Evolutionary conservation across 140 eudicot species (phyloP), one percentile per base, ranked within the genome.

Genomic region (Erigeron philadelphicus): DNA sequence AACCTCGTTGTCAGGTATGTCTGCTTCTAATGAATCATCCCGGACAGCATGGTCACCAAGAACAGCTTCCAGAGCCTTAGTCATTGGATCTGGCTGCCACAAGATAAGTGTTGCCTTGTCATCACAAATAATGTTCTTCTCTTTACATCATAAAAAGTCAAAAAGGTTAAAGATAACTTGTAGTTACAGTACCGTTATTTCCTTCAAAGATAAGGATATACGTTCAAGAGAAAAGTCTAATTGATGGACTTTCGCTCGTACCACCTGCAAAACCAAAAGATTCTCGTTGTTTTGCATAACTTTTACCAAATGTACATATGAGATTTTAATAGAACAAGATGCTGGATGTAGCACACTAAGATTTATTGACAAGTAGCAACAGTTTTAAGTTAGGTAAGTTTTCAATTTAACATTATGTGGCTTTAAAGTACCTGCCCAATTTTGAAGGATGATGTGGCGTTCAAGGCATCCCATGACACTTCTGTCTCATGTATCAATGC

Each of bases 401-500:
- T 73, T 43, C n/a, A 42, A n/a, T 17, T 67, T 61, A 9, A 57
- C 53, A 19, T 12, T 31, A 52, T 35, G 8, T 15, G 18, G 18
- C 11, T 19, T 68, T 16, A 6, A 43, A 48, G 21, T 74, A 89
- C 98, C 98, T 89, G 95, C 43, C 98, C 96, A 72, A 84, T 81
- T 80, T 87, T 85, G 64, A 89, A 90, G 69, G 72, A 80, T 9
- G 84, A 52, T 31, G 81, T 72, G 35, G 96, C 86, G 68, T 89
- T 86, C 50, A 77, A 79, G 70, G 80, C 81, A 71, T 89, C 96
- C 96, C 98, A 87, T 11, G 96, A 89, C 31, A 93, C 95, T 83
- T 93, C 98, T 64, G 98, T 79, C 80, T 87, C 90, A 79, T 93
- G 95, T 59, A 93, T 89, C 46, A 93, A 79, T n/a, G 96, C 95